A percentile compares a stretch with the other conserved stretches of the same genome.
Conservation (phyloP, 1,139 yeast species). For the Magnusiomyces fungicola region DNA sequence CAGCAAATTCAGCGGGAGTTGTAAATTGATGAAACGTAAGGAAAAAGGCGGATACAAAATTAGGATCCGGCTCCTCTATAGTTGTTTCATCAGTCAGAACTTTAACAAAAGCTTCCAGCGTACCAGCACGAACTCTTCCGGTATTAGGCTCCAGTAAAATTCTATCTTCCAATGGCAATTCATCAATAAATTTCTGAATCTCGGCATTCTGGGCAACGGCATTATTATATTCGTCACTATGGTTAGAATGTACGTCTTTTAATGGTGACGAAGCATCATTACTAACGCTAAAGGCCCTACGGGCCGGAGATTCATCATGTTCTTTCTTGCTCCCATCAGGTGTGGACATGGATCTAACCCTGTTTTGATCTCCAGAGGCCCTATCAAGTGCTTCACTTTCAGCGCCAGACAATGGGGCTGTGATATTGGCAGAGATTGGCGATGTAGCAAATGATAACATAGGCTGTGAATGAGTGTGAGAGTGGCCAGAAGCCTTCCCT, state of each 20-base stretch:
- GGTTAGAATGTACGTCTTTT: too few relatives aligned
- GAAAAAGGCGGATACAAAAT: conserved; percentile 69
- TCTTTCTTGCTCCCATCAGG: too few relatives aligned
- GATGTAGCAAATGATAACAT: neutral
- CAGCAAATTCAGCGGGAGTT: conserved; percentile 59
- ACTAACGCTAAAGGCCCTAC: too few relatives aligned
- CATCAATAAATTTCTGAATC: conserved; percentile 7
- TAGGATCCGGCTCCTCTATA: conserved; percentile 50
- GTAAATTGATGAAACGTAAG: conserved; percentile 74
- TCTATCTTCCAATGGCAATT: conserved; percentile 24
- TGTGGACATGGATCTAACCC: neutral
- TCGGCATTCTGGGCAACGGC: conserved; percentile 2
- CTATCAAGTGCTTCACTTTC: neutral
- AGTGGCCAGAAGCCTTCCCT: neutral
- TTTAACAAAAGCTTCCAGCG: conserved; percentile 66
- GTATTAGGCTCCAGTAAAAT: conserved; percentile 39
- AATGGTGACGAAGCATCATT: too few relatives aligned
- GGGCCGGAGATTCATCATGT: too few relatives aligned
- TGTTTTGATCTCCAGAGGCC: neutral
- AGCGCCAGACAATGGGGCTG: conserved; percentile 2
- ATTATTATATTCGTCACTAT: neutral
- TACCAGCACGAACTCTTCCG: conserved; percentile 64
- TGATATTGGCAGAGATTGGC: conserved; percentile 3
- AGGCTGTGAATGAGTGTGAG: neutral
- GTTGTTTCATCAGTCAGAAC: conserved; percentile 61